phyloP scores from a whole-genome alignment of 495 filamentous ascomycete genomes.

The Aspergillus carlsbadensis region DNA sequence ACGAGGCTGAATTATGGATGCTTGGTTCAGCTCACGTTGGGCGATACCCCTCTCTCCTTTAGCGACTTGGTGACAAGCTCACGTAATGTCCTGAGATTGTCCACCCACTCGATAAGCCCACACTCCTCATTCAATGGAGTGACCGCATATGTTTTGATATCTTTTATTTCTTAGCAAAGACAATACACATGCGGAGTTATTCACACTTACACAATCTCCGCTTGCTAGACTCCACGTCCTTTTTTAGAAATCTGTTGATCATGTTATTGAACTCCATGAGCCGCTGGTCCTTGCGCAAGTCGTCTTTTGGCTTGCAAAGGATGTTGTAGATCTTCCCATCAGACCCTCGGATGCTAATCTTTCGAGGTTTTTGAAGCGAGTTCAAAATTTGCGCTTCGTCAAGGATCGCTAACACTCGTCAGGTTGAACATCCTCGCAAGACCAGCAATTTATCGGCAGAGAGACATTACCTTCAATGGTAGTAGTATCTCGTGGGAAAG shows the following conservation, averaged over 20 bases:
- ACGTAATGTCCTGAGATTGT: slow-evolving; percentile 87
- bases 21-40: slow-evolving; percentile 38
- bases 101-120: slow-evolving; percentile 98
- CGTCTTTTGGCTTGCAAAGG: slow-evolving; percentile 96
- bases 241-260: slow-evolving; percentile 91
- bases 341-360: slow-evolving; percentile 81
- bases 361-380: slow-evolving; percentile 89
- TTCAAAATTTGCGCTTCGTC: slow-evolving; percentile 88
- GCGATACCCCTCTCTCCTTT: slow-evolving; percentile 63
- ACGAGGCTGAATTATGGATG: no score
- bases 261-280: slow-evolving; percentile 99
- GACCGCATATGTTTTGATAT: slow-evolving; percentile 96
- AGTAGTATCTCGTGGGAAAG: slow-evolving; percentile 69
- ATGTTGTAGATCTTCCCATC: slow-evolving; percentile 86
- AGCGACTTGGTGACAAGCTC: slow-evolving; percentile 84
- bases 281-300: slow-evolving; percentile 92
- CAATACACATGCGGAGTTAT: not conserved
- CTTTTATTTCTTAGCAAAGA: slow-evolving; percentile 36
- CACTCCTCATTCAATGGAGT: slow-evolving; percentile 97
- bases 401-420: slow-evolving; percentile 51
- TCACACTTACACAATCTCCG: slow-evolving; percentile 69
- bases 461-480: slow-evolving; percentile 51
- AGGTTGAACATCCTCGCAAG: no score
- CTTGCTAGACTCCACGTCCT: slow-evolving; percentile 84
- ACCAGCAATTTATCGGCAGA: no score